Evolutionary conservation across 192 early-diverging fungal genomes (phyloP), one percentile per base, ranked within the genome.

Genomic region (Jimgerdemannia flammicorona): DNA sequence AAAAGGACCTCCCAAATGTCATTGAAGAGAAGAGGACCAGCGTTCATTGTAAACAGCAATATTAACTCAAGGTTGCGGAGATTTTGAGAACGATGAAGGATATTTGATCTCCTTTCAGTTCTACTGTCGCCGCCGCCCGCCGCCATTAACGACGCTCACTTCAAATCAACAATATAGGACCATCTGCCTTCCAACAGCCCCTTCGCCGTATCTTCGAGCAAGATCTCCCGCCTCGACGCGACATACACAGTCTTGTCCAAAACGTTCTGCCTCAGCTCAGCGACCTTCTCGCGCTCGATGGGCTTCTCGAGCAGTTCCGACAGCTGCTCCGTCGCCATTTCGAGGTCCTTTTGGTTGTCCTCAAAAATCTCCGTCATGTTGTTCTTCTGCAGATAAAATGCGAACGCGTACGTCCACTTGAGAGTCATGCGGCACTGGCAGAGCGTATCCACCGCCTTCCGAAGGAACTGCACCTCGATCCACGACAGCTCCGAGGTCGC

Each of bases 391-490:
- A 99, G 89, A 76, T 97, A 99, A 84, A 94, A 99, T 0, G 96
- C 98, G 80, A 99, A 94, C 6, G 91, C 93, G 81, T 98, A 99
- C 0, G 97, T 97, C 98, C 98, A 99, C 77, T 95, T 98, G 39
- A 99, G 87, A 0, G 95, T 98, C 80, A 86, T 91, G 76, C 98
- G 95, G 74, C 96, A 95, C 69, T 93, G 81, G 7, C 95, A 87
- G 40, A 98, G 88, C 0, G 93, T 93, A 75, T 96, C 94, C 44
- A 97, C 96, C 4, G 97, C 97, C 49, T 92, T 93, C 67, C 90
- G 89, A 42, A 99, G 82, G 79, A 99, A 99, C 85, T 99, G 97
- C 3, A 98, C 97, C 85, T 99, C 96, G 75, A 99, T 98, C 97
- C 97, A 99, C 19, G 95, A 95, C 70, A 99, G 83, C 20, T 92